Percentiles rank a stretch among this genome's conserved stretches.
phyloP scores from a whole-genome alignment of 331 rosid genomes.

The Pyracantha coccinea region DNA sequence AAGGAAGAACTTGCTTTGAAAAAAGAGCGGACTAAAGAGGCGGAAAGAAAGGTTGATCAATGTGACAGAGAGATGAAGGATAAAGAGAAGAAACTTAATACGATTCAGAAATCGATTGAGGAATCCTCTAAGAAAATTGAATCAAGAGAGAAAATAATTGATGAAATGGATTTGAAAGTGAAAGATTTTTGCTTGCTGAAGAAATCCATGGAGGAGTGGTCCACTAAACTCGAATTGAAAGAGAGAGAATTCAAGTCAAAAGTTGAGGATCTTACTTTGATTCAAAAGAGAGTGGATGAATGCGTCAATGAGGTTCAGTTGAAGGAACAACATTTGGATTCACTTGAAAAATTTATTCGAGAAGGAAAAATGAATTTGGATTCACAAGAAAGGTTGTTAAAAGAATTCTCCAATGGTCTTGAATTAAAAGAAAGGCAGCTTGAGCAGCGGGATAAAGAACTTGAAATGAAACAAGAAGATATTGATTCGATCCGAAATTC shows the following conservation, averaged over 20 bases:
- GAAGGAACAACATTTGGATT: neutral
- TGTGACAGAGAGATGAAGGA: slow-evolving; percentile 7
- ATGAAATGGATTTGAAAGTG: slow-evolving; percentile 14
- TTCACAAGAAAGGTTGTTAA: neutral
- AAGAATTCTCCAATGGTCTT: neutral
- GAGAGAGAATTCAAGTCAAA: neutral
- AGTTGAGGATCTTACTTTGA: neutral
- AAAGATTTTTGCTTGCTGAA: slow-evolving; percentile 4
- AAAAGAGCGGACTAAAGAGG: slow-evolving; percentile 7
- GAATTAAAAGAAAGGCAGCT: slow-evolving; percentile 16
- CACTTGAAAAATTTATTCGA: neutral
- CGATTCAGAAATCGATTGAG: neutral
- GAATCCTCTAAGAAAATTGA: slow-evolving; percentile 11
- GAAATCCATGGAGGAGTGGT: slow-evolving; percentile 14
- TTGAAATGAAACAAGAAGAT: neutral
- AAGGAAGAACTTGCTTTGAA: neutral
- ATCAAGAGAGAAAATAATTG: slow-evolving; percentile 9
- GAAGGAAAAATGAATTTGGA: neutral
- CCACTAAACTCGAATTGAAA: slow-evolving; percentile 8
- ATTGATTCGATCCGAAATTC: neutral
- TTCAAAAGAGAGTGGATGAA: neutral
- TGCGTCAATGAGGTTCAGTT: slow-evolving; percentile 4
- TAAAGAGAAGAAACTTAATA: slow-evolving; percentile 1
- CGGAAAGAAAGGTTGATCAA: slow-evolving; percentile 7
- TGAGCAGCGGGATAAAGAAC: neutral